Evolutionary conservation across 2,329 filamentous ascomycete species (phyloP).

Genomic region (Colletotrichum lentis): DNA sequence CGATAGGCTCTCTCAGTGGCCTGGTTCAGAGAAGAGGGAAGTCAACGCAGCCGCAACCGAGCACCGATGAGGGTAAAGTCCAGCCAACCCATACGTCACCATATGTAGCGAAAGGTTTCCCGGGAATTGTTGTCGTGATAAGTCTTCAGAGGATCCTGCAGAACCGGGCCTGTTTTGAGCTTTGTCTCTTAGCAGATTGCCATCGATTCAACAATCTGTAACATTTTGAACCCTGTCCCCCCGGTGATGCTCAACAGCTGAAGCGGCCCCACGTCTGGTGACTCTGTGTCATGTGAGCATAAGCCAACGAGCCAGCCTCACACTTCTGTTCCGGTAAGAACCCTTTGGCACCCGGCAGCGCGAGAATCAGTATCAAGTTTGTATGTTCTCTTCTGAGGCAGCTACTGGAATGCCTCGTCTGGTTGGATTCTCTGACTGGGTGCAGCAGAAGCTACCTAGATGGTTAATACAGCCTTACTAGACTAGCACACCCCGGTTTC

Average conservation of each 20-base stretch:
- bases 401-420: background rate
- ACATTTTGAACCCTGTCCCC: too few relatives aligned
- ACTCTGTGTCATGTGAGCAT: too few relatives aligned
- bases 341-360: background rate
- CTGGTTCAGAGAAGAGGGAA: conserved; percentile 24
- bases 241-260: background rate
- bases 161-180: background rate
- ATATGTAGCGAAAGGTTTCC: background rate
- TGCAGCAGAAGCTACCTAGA: too few relatives aligned
- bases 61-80: background rate
- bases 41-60: background rate
- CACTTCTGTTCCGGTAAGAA: background rate
- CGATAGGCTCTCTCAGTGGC: conserved; percentile 1
- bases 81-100: too few relatives aligned
- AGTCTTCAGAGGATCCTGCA: background rate
- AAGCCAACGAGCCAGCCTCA: too few relatives aligned
- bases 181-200: background rate
- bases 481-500: too few relatives aligned
- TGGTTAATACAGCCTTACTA: too few relatives aligned
- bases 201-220: too few relatives aligned
- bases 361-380: background rate
- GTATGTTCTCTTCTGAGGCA: background rate
- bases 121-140: background rate
- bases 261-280: background rate
- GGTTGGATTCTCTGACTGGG: too few relatives aligned